Conservation (phyloP, 2,329 filamentous ascomycete genomes). For the Colletotrichum abscissum region DNA sequence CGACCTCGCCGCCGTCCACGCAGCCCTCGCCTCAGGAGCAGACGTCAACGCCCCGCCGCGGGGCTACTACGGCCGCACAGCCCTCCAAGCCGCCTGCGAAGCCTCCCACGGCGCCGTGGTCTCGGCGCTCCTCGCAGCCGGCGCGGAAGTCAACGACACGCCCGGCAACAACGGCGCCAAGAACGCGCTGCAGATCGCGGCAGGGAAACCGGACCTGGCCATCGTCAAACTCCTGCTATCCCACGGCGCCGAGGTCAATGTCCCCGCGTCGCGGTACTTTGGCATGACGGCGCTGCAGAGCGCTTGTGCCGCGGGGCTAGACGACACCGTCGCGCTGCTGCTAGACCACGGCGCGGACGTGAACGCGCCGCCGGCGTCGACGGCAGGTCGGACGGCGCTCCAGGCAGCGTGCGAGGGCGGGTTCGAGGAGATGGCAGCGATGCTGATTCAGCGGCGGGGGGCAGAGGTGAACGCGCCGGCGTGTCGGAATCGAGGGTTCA, state of each 20-base stretch:
- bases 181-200: slow-evolving; percentile 54
- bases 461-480: slow-evolving; percentile 38
- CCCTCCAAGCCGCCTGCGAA: slow-evolving; percentile 50
- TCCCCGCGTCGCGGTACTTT: slow-evolving; percentile 43
- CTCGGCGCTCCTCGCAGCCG: slow-evolving; percentile 42
- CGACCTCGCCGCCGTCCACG: slow-evolving; percentile 40
- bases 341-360: slow-evolving; percentile 47
- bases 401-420: slow-evolving; percentile 37
- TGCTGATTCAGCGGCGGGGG: slow-evolving; percentile 31
- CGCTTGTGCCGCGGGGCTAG: slow-evolving; percentile 44
- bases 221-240: slow-evolving; percentile 43
- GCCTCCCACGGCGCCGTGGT: slow-evolving; percentile 41
- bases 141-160: slow-evolving; percentile 47
- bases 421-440: slow-evolving; percentile 22
- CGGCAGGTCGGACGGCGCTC: slow-evolving; percentile 38
- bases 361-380: slow-evolving; percentile 41
- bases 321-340: slow-evolving; percentile 40
- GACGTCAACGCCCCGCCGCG: slow-evolving; percentile 46
- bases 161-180: slow-evolving; percentile 46
- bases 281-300: slow-evolving; percentile 52
- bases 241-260: slow-evolving; percentile 45
- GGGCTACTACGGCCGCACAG: slow-evolving; percentile 49
- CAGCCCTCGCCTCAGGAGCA: slow-evolving; percentile 41
- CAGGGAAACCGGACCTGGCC: slow-evolving; percentile 37
- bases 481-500: slow-evolving; percentile 40